phyloP scores from a whole-genome alignment of 1,284 basidiomycete genomes.

The Microbotryum lychnidis-dioicae region DNA sequence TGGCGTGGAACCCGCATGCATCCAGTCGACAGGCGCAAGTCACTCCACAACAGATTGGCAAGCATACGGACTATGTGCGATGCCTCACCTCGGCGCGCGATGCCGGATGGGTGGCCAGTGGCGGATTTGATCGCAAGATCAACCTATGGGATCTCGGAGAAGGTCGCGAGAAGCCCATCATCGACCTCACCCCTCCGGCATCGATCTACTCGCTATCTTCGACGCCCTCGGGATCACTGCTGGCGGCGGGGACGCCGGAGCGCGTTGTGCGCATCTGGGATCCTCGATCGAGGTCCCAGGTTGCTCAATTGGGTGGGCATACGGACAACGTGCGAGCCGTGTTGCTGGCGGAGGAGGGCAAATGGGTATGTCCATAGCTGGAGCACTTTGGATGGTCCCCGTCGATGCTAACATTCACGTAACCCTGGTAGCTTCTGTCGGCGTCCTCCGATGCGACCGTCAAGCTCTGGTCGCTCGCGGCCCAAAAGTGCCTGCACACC shows the following conservation, averaged over 20 bases:
- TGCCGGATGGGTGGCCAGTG: conserved; percentile 80
- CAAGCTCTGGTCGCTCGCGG: conserved; percentile 79
- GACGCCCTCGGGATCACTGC: conserved; percentile 63
- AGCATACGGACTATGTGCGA: conserved; percentile 84
- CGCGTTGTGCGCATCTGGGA: conserved; percentile 87
- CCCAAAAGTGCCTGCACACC: conserved; percentile 85
- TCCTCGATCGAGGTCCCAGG: conserved; percentile 57
- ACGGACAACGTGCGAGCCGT: conserved; percentile 92
- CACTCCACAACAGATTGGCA: conserved; percentile 61
- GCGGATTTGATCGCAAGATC: conserved; percentile 86
- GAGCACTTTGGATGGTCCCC: not conserved
- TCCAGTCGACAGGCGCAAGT: conserved; percentile 45
- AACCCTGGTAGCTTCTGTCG: conserved; percentile 58
- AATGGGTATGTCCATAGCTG: conserved; percentile 52
- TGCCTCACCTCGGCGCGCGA: conserved; percentile 65
- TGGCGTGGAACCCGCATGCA: conserved; percentile 85
- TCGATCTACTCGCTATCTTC: conserved; percentile 42
- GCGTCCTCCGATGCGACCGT: conserved; percentile 74
- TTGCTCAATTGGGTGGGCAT: conserved; percentile 79
- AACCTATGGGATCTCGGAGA: conserved; percentile 81
- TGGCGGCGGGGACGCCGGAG: conserved; percentile 87
- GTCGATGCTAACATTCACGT: conserved; percentile 3
- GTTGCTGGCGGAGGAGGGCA: conserved; percentile 76
- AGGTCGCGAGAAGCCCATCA: conserved; percentile 37
- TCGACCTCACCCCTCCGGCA: conserved; percentile 28